Evolutionary conservation across 208 protist species (phyloP).

Genomic region (Polymyxa betae): DNA sequence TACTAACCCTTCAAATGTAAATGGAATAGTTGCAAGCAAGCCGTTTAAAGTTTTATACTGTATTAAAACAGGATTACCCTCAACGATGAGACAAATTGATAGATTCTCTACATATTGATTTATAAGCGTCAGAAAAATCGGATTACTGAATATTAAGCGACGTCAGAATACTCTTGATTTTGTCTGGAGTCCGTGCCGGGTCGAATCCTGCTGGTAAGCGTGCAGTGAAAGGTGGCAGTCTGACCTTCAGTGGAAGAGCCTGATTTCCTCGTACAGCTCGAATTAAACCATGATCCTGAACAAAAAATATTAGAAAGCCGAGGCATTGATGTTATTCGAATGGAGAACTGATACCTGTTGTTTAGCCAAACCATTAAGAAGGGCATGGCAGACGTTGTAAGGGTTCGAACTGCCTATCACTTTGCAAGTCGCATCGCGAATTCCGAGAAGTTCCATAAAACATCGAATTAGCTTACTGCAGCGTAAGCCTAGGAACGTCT

Average conservation of each 20-base stretch:
- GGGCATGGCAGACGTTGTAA: background rate
- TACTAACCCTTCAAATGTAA: background rate
- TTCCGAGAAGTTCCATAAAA: constrained; percentile 34
- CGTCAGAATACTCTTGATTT: background rate
- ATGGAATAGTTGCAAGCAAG: background rate
- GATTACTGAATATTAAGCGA: background rate
- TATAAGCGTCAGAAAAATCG: background rate
- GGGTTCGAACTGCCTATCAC: constrained; percentile 21
- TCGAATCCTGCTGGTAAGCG: constrained; percentile 24
- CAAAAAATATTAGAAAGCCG: background rate
- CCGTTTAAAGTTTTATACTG: background rate
- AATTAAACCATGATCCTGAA: constrained; percentile 21
- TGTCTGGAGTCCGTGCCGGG: background rate
- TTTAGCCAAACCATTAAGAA: constrained; percentile 23
- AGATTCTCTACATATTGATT: background rate
- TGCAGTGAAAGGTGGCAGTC: background rate
- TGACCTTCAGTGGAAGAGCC: background rate
- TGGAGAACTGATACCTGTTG: background rate
- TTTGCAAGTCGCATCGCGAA: constrained; percentile 8
- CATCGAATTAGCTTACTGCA: background rate
- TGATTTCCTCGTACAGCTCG: constrained; percentile 26
- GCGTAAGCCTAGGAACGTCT: background rate
- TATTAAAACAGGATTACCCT: background rate
- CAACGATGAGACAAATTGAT: background rate
- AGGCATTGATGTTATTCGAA: background rate